These are phyloP conservation scores for Phytomonas sp. DNA, from an alignment of 208 protist species.

Conservation along the genomic window DNA sequence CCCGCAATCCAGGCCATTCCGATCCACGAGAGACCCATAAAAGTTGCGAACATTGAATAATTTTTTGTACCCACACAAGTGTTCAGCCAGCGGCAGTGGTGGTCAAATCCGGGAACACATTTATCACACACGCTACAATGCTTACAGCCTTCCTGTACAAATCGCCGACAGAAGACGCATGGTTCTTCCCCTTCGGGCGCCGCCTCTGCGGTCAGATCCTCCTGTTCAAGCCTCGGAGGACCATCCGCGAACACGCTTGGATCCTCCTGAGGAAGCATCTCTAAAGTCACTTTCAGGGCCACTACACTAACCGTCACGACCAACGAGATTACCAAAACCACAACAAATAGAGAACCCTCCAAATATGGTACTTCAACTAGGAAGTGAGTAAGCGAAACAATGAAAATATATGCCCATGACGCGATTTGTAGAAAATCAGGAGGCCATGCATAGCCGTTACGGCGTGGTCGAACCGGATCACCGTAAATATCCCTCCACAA, in stretches of 20 bases:
- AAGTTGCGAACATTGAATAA: constrained; percentile 66
- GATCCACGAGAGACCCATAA: constrained; percentile 57
- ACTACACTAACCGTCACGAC: constrained; percentile 28
- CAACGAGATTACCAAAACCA: constrained; percentile 35
- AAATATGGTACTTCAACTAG: constrained; percentile 61
- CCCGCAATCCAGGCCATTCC: constrained; percentile 51
- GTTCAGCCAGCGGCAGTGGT: constrained; percentile 91
- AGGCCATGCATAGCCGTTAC: constrained; percentile 67
- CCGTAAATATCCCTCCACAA: constrained; percentile 76
- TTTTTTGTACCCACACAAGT: constrained; percentile 79
- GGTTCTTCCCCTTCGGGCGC: constrained; percentile 38
- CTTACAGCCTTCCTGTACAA: constrained; percentile 61
- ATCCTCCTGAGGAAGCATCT: constrained; percentile 66
- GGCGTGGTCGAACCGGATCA: constrained; percentile 70
- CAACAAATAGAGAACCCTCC: constrained; percentile 26
- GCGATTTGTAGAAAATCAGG: constrained; percentile 61
- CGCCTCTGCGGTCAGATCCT: constrained; percentile 31
- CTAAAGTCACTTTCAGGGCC: constrained; percentile 48
- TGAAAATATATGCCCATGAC: constrained; percentile 52
- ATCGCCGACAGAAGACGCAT: constrained; percentile 80
- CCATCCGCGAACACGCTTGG: constrained; percentile 49
- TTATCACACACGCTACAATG: constrained; percentile 89
- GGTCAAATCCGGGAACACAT: constrained; percentile 87
- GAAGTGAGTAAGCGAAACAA: constrained; percentile 44
- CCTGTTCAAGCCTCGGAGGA: constrained; percentile 39